Percentiles rank a stretch among this genome's conserved stretches.
phyloP scores from a whole-genome alignment of 2,329 filamentous ascomycete genomes.

The Exserohilum turcica region DNA sequence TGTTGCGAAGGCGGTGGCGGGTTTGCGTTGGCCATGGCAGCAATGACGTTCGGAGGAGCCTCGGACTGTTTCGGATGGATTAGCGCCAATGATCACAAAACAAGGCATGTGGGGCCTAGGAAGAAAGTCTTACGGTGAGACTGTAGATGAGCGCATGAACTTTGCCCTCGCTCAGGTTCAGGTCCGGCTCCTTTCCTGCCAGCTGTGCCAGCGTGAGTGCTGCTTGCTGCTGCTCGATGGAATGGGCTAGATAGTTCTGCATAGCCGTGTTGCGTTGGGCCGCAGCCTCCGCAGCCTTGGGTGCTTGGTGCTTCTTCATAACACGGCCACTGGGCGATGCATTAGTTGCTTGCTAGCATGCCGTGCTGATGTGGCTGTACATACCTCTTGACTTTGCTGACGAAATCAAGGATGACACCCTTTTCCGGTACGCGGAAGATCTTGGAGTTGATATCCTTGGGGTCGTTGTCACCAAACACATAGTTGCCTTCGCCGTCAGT shows the following conservation, averaged over 20 bases:
- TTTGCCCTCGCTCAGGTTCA: conserved; percentile 54
- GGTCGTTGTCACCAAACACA: conserved; percentile 50
- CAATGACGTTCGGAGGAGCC: conserved; percentile 44
- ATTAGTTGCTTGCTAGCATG: conserved; percentile 20
- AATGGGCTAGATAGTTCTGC: conserved; percentile 37
- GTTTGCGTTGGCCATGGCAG: conserved; percentile 35
- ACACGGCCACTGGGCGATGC: conserved; percentile 28
- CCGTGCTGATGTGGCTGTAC: conserved; percentile 15
- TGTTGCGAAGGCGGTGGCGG: conserved; percentile 30
- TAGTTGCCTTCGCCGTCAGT: conserved; percentile 51
- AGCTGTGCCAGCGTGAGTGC: conserved; percentile 68
- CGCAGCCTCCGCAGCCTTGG: conserved; percentile 17
- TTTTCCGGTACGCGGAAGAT: conserved; percentile 53
- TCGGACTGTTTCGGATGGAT: conserved; percentile 48
- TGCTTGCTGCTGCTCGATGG: conserved; percentile 67
- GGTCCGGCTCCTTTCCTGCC: conserved; percentile 56
- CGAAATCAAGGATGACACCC: conserved; percentile 62
- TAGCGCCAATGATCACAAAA: conserved; percentile 42
- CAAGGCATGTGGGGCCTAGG: conserved; percentile 30
- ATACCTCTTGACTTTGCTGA: conserved; percentile 62
- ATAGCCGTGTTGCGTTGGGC: conserved; percentile 33
- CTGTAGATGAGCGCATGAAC: conserved; percentile 61
- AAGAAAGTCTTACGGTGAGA: conserved; percentile 63
- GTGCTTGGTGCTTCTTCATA: conserved; percentile 22
- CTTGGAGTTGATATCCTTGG: conserved; percentile 45